These are phyloP conservation scores for Luffa aegyptiaca DNA, from an alignment of 306 rosid species.

Conservation along the genomic window DNA sequence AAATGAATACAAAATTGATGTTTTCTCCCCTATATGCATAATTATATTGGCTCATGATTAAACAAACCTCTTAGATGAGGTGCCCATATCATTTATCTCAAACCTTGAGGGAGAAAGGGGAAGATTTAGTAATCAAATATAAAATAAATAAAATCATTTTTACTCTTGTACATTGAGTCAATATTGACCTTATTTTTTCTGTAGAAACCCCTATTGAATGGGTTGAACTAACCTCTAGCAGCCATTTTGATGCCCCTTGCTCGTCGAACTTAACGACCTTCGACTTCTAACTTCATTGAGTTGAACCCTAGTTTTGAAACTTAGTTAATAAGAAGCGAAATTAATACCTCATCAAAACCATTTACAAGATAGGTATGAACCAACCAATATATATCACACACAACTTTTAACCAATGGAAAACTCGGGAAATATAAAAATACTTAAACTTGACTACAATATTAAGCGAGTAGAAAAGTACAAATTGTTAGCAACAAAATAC, in stretches of 20 bases:
- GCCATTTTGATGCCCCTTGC: not conserved
- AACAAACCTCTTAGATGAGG: not conserved
- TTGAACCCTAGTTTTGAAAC: not conserved
- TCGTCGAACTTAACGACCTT: not conserved
- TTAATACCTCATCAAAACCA: not conserved
- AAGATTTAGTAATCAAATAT: not conserved
- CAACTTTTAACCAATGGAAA: not conserved
- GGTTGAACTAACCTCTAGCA: not conserved
- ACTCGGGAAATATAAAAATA: not conserved
- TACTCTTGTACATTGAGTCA: not conserved
- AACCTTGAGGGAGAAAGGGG: not conserved
- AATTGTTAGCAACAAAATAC: not conserved
- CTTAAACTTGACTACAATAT: not conserved
- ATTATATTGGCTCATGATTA: not conserved
- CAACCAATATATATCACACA: not conserved
- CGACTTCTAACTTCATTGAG: not conserved
- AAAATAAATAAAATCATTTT: not conserved
- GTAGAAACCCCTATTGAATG: not conserved
- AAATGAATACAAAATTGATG: not conserved
- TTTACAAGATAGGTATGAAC: not conserved
- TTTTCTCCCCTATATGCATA: not conserved
- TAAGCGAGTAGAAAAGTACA: not conserved
- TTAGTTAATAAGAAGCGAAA: not conserved
- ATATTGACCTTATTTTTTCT: not conserved
- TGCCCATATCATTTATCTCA: not conserved